Evolutionary conservation across 169 alveolate species (phyloP), one percentile per base, ranked within the genome.

Genomic region (Plasmodium adleri): DNA sequence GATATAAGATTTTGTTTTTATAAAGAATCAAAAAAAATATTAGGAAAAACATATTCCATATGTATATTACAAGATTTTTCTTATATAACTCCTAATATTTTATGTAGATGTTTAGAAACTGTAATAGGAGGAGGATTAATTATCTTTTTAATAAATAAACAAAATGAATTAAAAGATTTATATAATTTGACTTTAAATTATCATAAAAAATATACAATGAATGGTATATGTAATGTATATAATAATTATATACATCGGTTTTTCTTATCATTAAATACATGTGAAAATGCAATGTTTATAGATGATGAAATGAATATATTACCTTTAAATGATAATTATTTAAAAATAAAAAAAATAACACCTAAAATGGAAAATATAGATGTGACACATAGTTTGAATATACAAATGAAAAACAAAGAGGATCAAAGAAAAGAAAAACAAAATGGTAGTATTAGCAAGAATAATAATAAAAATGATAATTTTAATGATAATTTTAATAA

Each of bases 91-190:
- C 99, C 99, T 5, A 99, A 99, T 94, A 95, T 98, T n/a, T 95
- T 99, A 56, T 99, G 99, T 92, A 97, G 99, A 66, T 97, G 99
- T 24, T 96, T 99, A 9, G 99, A 99, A 94, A 98, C 99, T 0
- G 99, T 98, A n/a, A 96, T 97, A 85, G 99, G 99, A 0, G 99
- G 99, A 12, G 99, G 99, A 22, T 68, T 98, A 22, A 94, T 99
- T 22, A 92, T 97, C 22, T 90, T 99, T 74, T 93, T 97, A 20
- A 92, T 97, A 58, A 95, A 96, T 28, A 97, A 98, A 24, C 94
- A 97, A 98, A 94, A 96, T 15, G 94, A 97, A 28, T 83, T 96
- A 68, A 92, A 94, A 54, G 90, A 94, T 67, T 85, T 96, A 12
- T 95, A 95, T 71, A 91, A 97, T 52, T 93, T 98, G 17, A 96